Evolutionary conservation across 768 basidiomycete species (phyloP).

Genomic region (Rhizopogon rudus): DNA sequence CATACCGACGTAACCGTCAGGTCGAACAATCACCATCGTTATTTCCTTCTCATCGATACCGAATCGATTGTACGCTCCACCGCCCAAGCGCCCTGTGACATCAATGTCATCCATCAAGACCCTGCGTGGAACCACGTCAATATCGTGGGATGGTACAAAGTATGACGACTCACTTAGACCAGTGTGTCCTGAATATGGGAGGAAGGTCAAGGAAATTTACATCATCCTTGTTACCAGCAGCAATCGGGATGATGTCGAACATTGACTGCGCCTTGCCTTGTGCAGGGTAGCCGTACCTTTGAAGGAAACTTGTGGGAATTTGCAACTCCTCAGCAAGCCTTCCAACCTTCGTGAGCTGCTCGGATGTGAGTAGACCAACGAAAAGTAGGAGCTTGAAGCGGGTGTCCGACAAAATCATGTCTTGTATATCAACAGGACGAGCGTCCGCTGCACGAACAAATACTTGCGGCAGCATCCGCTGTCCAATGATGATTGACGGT

Average conservation of each 20-base stretch:
- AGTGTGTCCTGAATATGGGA: slow-evolving; percentile 31
- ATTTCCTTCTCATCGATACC: slow-evolving; percentile 32
- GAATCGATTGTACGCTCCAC: slow-evolving; percentile 51
- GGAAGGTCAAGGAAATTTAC: slow-evolving; percentile 32
- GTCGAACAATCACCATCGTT: slow-evolving; percentile 28
- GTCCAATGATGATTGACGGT: slow-evolving; percentile 27
- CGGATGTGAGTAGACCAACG: slow-evolving; percentile 21
- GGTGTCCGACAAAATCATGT: slow-evolving; percentile 31
- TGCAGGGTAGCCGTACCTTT: slow-evolving; percentile 16
- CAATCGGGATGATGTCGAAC: slow-evolving; percentile 27
- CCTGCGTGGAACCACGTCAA: slow-evolving; percentile 28
- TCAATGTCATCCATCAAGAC: slow-evolving; percentile 57
- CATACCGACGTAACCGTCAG: slow-evolving; percentile 54
- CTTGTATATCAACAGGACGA: slow-evolving; percentile 36
- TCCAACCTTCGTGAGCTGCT: slow-evolving; percentile 16
- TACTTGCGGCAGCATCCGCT: slow-evolving; percentile 33
- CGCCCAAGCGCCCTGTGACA: slow-evolving; percentile 38
- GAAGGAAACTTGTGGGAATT: slow-evolving; percentile 21
- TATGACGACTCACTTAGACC: slow-evolving; percentile 33
- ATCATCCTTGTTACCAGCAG: slow-evolving; percentile 25
- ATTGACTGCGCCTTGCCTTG: slow-evolving; percentile 19
- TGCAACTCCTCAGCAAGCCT: slow-evolving; percentile 22
- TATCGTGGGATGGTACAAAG: not conserved
- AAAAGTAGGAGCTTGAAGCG: slow-evolving; percentile 36
- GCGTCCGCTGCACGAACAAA: slow-evolving; percentile 33